Evolutionary conservation across 2,329 filamentous ascomycete genomes (phyloP), one percentile per base, ranked within the genome.

Genomic region (Coccinonectria pachysandricola): DNA sequence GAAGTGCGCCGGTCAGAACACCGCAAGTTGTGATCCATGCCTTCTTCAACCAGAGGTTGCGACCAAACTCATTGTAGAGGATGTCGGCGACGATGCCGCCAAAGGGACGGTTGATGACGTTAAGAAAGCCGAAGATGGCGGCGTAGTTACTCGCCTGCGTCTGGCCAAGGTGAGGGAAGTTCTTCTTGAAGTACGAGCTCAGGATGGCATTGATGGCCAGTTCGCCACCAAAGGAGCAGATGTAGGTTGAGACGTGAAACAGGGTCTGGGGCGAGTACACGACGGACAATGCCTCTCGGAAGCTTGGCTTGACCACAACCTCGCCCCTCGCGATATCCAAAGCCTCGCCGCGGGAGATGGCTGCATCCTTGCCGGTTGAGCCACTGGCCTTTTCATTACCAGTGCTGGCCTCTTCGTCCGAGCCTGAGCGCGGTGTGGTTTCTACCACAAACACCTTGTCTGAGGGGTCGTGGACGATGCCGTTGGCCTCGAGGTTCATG

Each of bases 51-150:
- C 52, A 55, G 4, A 56, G 48, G 21, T 37, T 51, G n/a, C 42
- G 43, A 24, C 53, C 38, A 34, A 44, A 48, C 16, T 33, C 30
- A 33, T 50, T 54, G 52, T 69, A 71, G 5, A 71, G 46, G 2
- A 60, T 16, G 42, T 75, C 72, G 7, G 64, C 55, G 12, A 69
- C 37, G 12, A 66, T 57, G 25, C 80, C 79, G 24, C 79, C 79
- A 0, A 77, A 52, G 0, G 80, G 79, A 2, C 80, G 65, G 19
- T 71, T 76, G 28, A 75, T 49, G 27, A 82, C 55, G 59, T 85
- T 85, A 39, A 84, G 65, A 28, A 85, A 75, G 14, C 79, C 80
- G 49, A 83, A 85, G 63, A 82, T 81, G 38, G 79, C 52, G 9
- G 79, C 79, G 66, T 76, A 73, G 50, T 68, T 65, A 36, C 70